Conservation (phyloP, 2,329 filamentous ascomycete species). For the Sclerotinia spermophila region DNA sequence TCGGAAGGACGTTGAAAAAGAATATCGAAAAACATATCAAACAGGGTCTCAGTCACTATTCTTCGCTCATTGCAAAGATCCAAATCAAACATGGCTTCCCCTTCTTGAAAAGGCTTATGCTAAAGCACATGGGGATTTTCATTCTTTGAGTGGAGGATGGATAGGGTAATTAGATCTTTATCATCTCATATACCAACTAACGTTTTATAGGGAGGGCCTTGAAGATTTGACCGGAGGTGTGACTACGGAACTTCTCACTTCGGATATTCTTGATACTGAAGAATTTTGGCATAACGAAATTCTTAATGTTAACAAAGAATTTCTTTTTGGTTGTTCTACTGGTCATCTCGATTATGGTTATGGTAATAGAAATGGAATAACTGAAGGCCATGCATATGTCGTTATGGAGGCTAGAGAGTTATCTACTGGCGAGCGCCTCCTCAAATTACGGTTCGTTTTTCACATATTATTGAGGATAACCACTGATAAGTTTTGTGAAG, state of each 20-base stretch:
- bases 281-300: conserved; percentile 82
- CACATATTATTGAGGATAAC: not conserved
- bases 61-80: conserved; percentile 71
- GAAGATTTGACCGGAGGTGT: conserved; percentile 65
- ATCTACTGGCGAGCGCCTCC: conserved; percentile 51
- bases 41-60: conserved; percentile 69
- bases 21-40: conserved; percentile 52
- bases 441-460: conserved; percentile 46
- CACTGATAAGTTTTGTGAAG: conserved; percentile 16
- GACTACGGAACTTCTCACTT: conserved; percentile 65
- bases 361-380: conserved; percentile 56
- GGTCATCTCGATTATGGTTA: conserved; percentile 62
- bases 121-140: conserved; percentile 79
- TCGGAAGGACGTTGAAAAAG: conserved; percentile 66
- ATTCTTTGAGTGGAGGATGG: conserved; percentile 69
- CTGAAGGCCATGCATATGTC: conserved; percentile 57
- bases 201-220: conserved; percentile 44
- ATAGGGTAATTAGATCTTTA: conserved; percentile 31
- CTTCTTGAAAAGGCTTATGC: conserved; percentile 80
- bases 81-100: conserved; percentile 79
- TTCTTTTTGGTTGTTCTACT: conserved; percentile 68
- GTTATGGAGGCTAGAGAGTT: conserved; percentile 55
- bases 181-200: conserved; percentile 16
- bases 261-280: conserved; percentile 73
- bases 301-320: conserved; percentile 75